These are phyloP conservation scores for Penicillium lagena DNA, from an alignment of 495 filamentous ascomycete genomes.

Conservation along the genomic window DNA sequence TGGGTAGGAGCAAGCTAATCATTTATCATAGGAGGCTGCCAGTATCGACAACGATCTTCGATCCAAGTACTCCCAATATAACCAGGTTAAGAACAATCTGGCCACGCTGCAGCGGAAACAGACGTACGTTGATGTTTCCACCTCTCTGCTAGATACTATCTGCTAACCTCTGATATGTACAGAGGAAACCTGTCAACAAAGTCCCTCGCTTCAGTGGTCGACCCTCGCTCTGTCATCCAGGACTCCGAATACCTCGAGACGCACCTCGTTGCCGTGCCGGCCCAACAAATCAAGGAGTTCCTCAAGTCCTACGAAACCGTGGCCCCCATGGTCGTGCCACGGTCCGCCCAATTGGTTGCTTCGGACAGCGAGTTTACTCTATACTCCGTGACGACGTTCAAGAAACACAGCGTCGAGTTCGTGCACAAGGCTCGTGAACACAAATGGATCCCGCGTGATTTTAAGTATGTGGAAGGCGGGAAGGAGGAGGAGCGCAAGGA, in stretches of 20 bases:
- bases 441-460: constrained; percentile 91
- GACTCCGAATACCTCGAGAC: constrained; percentile 96
- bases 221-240: constrained; percentile 70
- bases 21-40: constrained; percentile 57
- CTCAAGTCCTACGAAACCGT: constrained; percentile 83
- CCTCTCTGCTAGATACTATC: too few species aligned
- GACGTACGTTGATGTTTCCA: constrained; percentile 47
- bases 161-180: neutral
- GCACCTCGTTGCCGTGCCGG: constrained; percentile 83
- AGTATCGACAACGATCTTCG: constrained; percentile 94
- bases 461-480: constrained; percentile 84
- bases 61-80: constrained; percentile 87
- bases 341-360: constrained; percentile 69
- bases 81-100: constrained; percentile 75
- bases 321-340: constrained; percentile 78
- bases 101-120: constrained; percentile 76
- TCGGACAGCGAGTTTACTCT: constrained; percentile 83
- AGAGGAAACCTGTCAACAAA: constrained; percentile 93
- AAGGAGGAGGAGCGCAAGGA: constrained; percentile 82
- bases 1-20: neutral
- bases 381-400: constrained; percentile 86
- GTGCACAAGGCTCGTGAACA: constrained; percentile 81
- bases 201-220: constrained; percentile 81
- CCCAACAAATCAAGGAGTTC: constrained; percentile 73
- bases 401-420: constrained; percentile 82